phyloP scores from a whole-genome alignment of 495 filamentous ascomycete species.

The Opeltia flavorubescens region DNA sequence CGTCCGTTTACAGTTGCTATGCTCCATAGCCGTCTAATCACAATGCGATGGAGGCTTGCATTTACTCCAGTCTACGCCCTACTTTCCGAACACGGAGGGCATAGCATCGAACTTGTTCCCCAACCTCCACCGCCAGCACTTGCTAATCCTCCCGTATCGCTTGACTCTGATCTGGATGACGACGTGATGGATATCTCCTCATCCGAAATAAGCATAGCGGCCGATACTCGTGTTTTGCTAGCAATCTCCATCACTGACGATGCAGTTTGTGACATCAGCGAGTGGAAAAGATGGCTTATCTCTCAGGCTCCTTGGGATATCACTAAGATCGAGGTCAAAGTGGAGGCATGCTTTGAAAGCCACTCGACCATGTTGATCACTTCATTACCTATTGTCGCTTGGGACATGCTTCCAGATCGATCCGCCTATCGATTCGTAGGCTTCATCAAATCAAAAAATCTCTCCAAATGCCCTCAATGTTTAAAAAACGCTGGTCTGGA shows the following conservation, averaged over 20 bases:
- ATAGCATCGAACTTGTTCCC: background rate
- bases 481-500: too few relatives aligned
- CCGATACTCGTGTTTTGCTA: slow-evolving; percentile 3
- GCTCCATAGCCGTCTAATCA: slow-evolving; percentile 9
- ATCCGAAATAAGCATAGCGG: background rate
- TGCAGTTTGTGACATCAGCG: background rate
- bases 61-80: slow-evolving; percentile 6
- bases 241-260: slow-evolving; percentile 1
- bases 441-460: slow-evolving; percentile 4
- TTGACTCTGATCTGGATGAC: background rate
- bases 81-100: slow-evolving; percentile 1
- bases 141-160: background rate
- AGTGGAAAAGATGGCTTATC: slow-evolving; percentile 5
- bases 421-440: slow-evolving; percentile 7
- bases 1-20: slow-evolving; percentile 7
- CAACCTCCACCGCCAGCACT: background rate
- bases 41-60: background rate
- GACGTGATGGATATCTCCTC: background rate
- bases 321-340: background rate
- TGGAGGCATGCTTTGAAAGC: slow-evolving; percentile 4
- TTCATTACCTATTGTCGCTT: slow-evolving; percentile 4
- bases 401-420: slow-evolving; percentile 1
- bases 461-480: too few relatives aligned
- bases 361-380: slow-evolving; percentile 5
- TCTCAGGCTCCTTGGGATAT: background rate